phyloP scores from a whole-genome alignment of 164 flowering plant genomes.

The Magnolia sinica region DNA sequence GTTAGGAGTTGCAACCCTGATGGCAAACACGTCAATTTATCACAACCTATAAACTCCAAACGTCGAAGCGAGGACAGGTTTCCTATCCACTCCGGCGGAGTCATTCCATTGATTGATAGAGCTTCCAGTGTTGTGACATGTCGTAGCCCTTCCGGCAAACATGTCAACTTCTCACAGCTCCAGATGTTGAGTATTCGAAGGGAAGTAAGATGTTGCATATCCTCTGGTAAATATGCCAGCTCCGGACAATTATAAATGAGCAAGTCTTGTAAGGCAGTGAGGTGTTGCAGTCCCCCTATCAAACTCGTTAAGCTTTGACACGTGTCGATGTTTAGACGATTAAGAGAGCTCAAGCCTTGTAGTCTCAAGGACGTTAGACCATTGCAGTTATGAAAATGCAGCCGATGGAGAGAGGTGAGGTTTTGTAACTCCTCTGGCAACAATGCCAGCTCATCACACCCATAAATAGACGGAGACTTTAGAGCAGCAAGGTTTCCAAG shows the following conservation, averaged over 20 bases:
- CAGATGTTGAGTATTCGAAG: no score
- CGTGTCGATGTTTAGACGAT: neutral
- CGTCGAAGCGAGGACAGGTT: neutral
- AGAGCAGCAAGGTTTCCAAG: neutral
- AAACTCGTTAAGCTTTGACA: neutral
- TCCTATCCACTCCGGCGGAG: neutral
- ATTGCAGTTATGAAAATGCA: slow-evolving; percentile 4
- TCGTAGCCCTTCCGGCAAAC: no score
- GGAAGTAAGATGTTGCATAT: no score
- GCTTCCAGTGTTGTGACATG: no score
- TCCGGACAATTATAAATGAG: neutral
- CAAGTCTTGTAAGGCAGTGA: neutral
- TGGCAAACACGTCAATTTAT: neutral
- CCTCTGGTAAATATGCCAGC: neutral
- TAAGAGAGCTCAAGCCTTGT: neutral
- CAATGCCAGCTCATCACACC: neutral
- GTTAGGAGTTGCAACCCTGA: neutral
- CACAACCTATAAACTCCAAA: neutral
- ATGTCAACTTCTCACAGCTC: no score
- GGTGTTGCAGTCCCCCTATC: neutral
- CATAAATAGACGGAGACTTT: neutral
- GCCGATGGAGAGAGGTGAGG: slow-evolving; percentile 4
- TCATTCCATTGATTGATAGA: no score
- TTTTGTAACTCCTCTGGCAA: slow-evolving; percentile 3
- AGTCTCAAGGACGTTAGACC: neutral